Base-by-base conservation (phyloP, 2,329 filamentous ascomycete species). In the Fusarium pseudonygamai region DNA sequence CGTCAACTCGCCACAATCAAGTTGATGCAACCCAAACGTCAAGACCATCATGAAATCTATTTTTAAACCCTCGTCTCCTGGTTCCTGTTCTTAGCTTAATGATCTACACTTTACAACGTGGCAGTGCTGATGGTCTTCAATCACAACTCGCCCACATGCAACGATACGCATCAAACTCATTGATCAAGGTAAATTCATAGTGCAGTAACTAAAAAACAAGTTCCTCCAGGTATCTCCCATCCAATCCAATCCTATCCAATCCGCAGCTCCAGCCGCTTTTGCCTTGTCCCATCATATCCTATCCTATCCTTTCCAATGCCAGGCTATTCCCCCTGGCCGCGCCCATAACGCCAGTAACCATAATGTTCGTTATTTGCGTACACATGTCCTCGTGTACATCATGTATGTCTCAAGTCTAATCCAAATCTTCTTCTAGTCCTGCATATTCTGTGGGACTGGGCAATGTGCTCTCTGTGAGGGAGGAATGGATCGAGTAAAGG, bases 401-500 rank as follows among this genome's bases (percentile, higher is more conserved):
- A 36, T 64, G 47, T 60, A 58, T 67, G 47, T 60, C 58, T 55
- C 53, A 45, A 43, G 46, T 46, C 62, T 61, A 78, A 59, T 78
- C 77, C 53, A 78, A 32, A 20, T 73, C 75, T 45, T 78, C 75
- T 37, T 76, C 74, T 42, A 78, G 55, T 15, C 79, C 78, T 49
- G 67, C 78, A 64, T 80, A 80, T 47, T 80, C 79, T 42, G 76
- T 78, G 18, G 78, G 79, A 39, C 74, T 77, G 30, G 67, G 73
- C 8, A 75, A 67, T n/a, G 53, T 68, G 32, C 75, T 74, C 26
- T 60, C 71, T 1, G 73, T 76, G n/a, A 82, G 64, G 7, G 75
- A 74, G n/a, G 56, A 72, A 63, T 89, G 87, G 22, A 89, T 81
- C 8, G 79, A 73, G 62, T 87, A 85, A 26, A 90, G 79, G 20